A percentile compares a stretch with the other conserved stretches of the same genome.
Conservation (phyloP, 345 rosid species). For the Salix koriyanagi region DNA sequence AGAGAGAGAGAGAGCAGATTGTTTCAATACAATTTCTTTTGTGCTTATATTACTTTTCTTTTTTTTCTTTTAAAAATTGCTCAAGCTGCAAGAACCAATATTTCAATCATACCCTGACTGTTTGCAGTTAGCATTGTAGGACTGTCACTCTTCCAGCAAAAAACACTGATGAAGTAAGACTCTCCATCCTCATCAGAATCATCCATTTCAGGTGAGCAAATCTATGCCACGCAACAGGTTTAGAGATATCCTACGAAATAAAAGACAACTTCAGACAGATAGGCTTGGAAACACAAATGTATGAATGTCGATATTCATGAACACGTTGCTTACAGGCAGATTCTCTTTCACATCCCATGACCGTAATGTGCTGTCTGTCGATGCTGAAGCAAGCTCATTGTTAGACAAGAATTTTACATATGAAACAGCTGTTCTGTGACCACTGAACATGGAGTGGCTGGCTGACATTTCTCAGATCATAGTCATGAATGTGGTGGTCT, state of each 20-base stretch:
- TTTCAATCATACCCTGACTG: slow-evolving; percentile 98
- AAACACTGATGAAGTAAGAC: slow-evolving; percentile 88
- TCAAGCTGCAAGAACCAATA: slow-evolving; percentile 19
- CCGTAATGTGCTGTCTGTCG: slow-evolving; percentile 91
- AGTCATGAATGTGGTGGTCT: slow-evolving; percentile 87
- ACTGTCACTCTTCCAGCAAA: slow-evolving; percentile 96
- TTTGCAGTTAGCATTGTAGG: slow-evolving; percentile 92
- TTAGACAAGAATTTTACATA: slow-evolving; percentile 92
- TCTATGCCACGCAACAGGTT: slow-evolving; percentile 73
- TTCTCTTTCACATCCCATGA: slow-evolving; percentile 95
- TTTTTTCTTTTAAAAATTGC: no score
- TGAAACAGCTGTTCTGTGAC: slow-evolving; percentile 90
- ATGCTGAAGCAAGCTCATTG: slow-evolving; percentile 94
- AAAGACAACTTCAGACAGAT: not conserved
- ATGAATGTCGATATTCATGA: not conserved
- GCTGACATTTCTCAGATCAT: slow-evolving; percentile 77
- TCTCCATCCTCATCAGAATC: slow-evolving; percentile 80
- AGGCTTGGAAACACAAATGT: not conserved
- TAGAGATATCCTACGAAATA: slow-evolving; percentile 74
- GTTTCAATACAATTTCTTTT: no score
- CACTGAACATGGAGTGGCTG: slow-evolving; percentile 89
- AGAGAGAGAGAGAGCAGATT: no score
- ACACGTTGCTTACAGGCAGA: slow-evolving; percentile 52
- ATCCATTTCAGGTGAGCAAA: slow-evolving; percentile 84
- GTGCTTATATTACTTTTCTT: no score